Evolutionary conservation across 768 basidiomycete species (phyloP).

Genomic region (Kwoniella dendrophila): DNA sequence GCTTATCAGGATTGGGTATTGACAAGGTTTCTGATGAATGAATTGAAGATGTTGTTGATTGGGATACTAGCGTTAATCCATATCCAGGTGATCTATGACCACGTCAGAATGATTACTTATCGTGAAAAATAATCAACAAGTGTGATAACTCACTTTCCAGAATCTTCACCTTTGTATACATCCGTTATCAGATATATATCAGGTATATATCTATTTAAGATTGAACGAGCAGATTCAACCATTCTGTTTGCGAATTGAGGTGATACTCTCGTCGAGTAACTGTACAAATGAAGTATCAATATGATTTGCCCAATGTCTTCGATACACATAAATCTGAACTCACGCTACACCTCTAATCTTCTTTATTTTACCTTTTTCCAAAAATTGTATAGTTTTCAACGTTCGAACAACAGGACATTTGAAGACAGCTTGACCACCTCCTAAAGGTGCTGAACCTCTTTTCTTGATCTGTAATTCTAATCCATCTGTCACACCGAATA

Average conservation of each 20-base stretch:
- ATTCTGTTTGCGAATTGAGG: conserved; percentile 97
- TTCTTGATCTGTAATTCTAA: conserved; percentile 92
- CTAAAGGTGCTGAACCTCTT: conserved; percentile 84
- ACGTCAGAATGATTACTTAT: no score
- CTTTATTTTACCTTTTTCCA: conserved; percentile 86
- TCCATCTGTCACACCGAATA: conserved; percentile 87
- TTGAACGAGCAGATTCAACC: conserved; percentile 89
- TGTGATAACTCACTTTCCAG: conserved; percentile 74
- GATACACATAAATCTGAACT: conserved; percentile 56
- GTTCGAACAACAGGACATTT: conserved; percentile 89
- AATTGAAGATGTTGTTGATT: conserved; percentile 85
- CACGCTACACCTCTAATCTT: conserved; percentile 94
- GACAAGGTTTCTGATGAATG: conserved; percentile 87
- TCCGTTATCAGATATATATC: conserved; percentile 98
- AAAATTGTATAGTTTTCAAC: conserved; percentile 88
- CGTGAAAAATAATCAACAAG: not conserved
- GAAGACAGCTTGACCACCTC: conserved; percentile 92
- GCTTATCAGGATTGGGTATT: conserved; percentile 62
- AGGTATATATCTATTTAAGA: conserved; percentile 94
- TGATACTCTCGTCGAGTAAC: conserved; percentile 92
- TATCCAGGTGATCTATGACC: conserved; percentile 87
- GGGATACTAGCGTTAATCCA: conserved; percentile 83
- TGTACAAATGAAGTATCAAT: conserved; percentile 52
- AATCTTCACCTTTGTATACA: conserved; percentile 95
- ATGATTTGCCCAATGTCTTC: not conserved